Evolutionary conservation across 768 basidiomycete genomes (phyloP), one percentile per base, ranked within the genome.

Genomic region (Panaeolus cyanescens): DNA sequence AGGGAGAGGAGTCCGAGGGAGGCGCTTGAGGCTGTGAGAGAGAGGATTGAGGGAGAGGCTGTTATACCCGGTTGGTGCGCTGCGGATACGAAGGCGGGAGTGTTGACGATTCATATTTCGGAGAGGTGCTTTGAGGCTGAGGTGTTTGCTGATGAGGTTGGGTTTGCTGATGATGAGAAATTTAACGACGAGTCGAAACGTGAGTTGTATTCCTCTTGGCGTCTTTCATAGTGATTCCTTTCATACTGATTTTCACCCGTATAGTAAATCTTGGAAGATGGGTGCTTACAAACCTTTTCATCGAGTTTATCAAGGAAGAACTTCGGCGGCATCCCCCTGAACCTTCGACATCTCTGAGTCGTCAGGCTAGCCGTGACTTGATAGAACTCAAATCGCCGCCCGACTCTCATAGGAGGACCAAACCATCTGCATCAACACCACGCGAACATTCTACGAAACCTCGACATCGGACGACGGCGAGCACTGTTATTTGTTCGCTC

Each of bases 71-170:
- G 88, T 12, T 99, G 96, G 96, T 90, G 92, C 36, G 83, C 83
- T 15, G 89, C 92, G 28, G 96, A 98, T 73, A 96, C 95, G 4
- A 91, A 92, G 73, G 88, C 90, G 7, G 96, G 96, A 6, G 85
- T 93, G 22, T 79, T 99, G 62, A 89, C 91, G 2, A 85, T 99
- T 3, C 93, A 97, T 74, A 66, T 99, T 45, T 91, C 85, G 50
- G 95, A 97, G 65, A 82, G 86, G 53, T 93, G 89, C 61, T 99
- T 98, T 71, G 96, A 99, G 59, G 92, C 93, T 5, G 97, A 99
- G 75, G 87, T 96, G 2, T 98, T 96, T 70, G 91, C 92, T 12
- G 96, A 98, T 70, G 95, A 99, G 71, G 85, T 91, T 37, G 93
- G 92, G 19, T 88, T 87, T 68, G 78, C 75, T 0, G 74, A 79